These are phyloP conservation scores for Melampsora medusae DNA, from an alignment of 1,284 basidiomycete genomes.

Conservation along the genomic window DNA sequence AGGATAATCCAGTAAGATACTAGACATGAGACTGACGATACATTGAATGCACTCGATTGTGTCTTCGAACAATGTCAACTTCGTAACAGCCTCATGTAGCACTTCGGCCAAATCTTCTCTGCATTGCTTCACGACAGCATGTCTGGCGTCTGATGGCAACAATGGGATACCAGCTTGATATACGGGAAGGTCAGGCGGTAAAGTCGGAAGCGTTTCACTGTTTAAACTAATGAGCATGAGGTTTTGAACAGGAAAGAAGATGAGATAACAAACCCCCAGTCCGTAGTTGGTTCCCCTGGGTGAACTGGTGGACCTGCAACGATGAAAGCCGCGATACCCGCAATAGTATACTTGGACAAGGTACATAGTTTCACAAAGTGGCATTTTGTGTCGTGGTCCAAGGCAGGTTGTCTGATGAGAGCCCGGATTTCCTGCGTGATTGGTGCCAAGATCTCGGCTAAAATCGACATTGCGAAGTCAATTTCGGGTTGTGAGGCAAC, in stretches of 20 bases:
- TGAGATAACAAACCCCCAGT: conserved; percentile 39
- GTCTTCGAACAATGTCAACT: conserved; percentile 74
- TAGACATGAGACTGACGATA: conserved; percentile 66
- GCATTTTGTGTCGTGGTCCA: conserved; percentile 36
- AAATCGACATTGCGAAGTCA: conserved; percentile 73
- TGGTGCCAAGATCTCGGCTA: conserved; percentile 69
- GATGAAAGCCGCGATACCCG: conserved; percentile 31
- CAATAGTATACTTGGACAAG: conserved; percentile 12
- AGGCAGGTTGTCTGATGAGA: conserved; percentile 54
- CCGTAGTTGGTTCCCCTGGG: conserved; percentile 18
- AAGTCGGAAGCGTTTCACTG: conserved; percentile 54
- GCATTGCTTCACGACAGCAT: conserved; percentile 65
- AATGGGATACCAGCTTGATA: conserved; percentile 69
- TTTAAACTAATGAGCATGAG: conserved; percentile 2
- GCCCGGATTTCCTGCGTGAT: conserved; percentile 68
- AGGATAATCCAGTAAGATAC: conserved; percentile 71
- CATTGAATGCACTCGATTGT: conserved; percentile 81
- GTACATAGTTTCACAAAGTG: conserved; percentile 40
- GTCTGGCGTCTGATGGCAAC: conserved; percentile 70
- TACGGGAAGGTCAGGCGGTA: conserved; percentile 52
- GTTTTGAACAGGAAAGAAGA: background rate
- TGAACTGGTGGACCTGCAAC: conserved; percentile 18
- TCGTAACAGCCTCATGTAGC: conserved; percentile 68
- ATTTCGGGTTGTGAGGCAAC: conserved; percentile 74
- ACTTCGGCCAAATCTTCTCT: conserved; percentile 70